phyloP scores from a whole-genome alignment of 164 flowering plant genomes.

The Hamamelis virginiana region DNA sequence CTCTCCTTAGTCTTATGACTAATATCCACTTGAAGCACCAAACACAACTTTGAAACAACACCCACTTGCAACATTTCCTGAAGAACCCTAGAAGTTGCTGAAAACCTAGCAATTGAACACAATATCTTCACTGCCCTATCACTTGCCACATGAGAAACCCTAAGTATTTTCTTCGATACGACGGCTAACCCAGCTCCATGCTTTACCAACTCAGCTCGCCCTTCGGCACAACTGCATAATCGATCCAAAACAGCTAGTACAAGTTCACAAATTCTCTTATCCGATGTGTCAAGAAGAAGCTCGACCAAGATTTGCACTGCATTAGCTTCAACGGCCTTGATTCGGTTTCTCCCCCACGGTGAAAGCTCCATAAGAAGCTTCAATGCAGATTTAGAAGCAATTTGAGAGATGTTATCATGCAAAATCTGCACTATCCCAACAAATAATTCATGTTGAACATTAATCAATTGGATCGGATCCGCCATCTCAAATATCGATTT shows the following conservation, averaged over 20 bases:
- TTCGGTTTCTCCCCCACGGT: slow-evolving; percentile 78
- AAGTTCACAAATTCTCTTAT: slow-evolving; percentile 51
- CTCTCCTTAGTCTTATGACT: slow-evolving; percentile 61
- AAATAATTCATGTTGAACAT: slow-evolving; percentile 33
- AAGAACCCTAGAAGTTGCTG: slow-evolving; percentile 49
- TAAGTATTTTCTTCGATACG: slow-evolving; percentile 75
- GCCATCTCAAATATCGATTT: slow-evolving; percentile 42
- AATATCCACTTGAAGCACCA: slow-evolving; percentile 62
- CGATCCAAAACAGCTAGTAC: slow-evolving; percentile 44
- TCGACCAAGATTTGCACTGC: slow-evolving; percentile 58
- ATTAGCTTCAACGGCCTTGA: slow-evolving; percentile 63
- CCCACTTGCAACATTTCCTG: slow-evolving; percentile 86
- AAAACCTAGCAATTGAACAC: slow-evolving; percentile 46
- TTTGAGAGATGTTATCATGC: slow-evolving; percentile 48
- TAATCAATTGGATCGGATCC: slow-evolving; percentile 47
- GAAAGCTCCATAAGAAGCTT: slow-evolving; percentile 51
- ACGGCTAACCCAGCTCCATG: slow-evolving; percentile 74
- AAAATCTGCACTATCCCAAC: slow-evolving; percentile 33
- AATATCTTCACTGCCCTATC: slow-evolving; percentile 70
- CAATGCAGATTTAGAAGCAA: slow-evolving; percentile 56
- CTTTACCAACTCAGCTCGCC: slow-evolving; percentile 60
- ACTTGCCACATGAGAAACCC: slow-evolving; percentile 67
- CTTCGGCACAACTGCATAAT: slow-evolving; percentile 77
- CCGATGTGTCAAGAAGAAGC: slow-evolving; percentile 39
- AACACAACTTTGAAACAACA: slow-evolving; percentile 75